Evolutionary conservation across 2,329 filamentous ascomycete species (phyloP), one percentile per base, ranked within the genome.

Genomic region (Colletotrichum eleusines): DNA sequence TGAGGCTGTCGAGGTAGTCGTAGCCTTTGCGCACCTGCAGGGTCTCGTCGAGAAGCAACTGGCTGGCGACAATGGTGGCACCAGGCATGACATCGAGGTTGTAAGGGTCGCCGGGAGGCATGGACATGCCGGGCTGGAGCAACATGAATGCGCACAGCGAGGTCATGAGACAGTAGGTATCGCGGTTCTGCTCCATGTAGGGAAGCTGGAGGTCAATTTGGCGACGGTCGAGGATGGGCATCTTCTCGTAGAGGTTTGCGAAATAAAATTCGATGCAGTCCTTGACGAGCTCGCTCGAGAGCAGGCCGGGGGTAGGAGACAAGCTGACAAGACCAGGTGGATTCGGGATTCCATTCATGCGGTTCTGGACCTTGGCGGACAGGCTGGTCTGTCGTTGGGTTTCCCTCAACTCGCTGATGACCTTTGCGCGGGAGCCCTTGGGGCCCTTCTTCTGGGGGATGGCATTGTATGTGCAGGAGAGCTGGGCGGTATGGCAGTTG

Each of bases 371-470:
- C 77, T 88, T 90, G 73, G 86, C 86, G 0, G 88, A 87, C 28
- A 91, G 85, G 71, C 88, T 90, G 23, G 88, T 90, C 77, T 91
- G 88, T 74, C 89, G 87, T 76, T 93, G 91, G 0, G 85, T 91
- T 76, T 91, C 90, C 74, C 91, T 87, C 72, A 94, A 79, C 77
- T 93, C 91, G 76, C 90, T 92, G 79, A 94, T 92, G 69, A 94
- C 90, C 80, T 93, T 94, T 61, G 92, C 92, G 72, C 91, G 84
- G 40, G 90, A 92, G 74, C 91, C 91, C 80, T 93, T 93, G 53
- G 91, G 91, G 1, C 91, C 91, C 79, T 93, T 93, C 82, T 93
- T 93, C 81, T 92, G 91, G 1, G 91, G 91, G 44, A 93, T 89
- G 42, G 90, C 89, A 81, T 92, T 90, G 85, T 93, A 94, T 38